Evolutionary conservation across 371 early-diverging fungal genomes (phyloP).

Genomic region (Sporodiniella umbellata): DNA sequence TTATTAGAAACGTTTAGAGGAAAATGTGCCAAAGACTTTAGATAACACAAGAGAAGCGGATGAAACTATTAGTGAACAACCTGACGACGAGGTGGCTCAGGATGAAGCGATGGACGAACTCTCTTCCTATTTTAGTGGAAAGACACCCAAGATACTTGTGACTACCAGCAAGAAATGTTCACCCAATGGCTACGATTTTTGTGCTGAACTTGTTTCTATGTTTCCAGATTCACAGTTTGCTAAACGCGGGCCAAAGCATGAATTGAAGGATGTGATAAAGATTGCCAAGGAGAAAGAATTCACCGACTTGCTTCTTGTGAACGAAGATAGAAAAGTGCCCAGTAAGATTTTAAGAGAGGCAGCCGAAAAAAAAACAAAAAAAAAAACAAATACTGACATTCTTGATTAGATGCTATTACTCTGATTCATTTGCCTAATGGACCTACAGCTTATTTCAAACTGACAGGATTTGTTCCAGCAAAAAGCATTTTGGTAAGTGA

Average conservation of each 20-base stretch:
- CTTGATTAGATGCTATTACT: constrained; percentile 74
- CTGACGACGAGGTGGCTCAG: constrained; percentile 76
- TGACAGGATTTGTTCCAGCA: constrained; percentile 75
- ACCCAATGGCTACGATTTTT: constrained; percentile 70
- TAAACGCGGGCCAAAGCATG: constrained; percentile 84
- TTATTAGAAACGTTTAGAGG: constrained; percentile 73
- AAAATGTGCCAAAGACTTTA: constrained; percentile 90
- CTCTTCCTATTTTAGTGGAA: constrained; percentile 84
- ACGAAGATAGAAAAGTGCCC: constrained; percentile 89
- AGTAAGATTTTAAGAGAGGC: constrained; percentile 54
- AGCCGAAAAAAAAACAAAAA: background rate
- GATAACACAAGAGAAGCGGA: constrained; percentile 93
- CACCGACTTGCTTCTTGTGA: constrained; percentile 89
- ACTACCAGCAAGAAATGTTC: constrained; percentile 82
- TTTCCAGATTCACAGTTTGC: constrained; percentile 92
- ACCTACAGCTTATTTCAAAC: constrained; percentile 95
- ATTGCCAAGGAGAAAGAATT: constrained; percentile 85
- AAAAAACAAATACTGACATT: background rate
- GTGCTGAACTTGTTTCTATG: constrained; percentile 83
- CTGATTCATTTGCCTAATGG: constrained; percentile 96
- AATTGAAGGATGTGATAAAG: constrained; percentile 88
- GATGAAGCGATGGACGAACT: constrained; percentile 95
- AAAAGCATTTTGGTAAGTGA: constrained; percentile 70
- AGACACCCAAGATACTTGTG: constrained; percentile 90
- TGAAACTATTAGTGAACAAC: constrained; percentile 88